Conservation (phyloP, 805 yeast species). For the Phaffomyces antillensis region DNA sequence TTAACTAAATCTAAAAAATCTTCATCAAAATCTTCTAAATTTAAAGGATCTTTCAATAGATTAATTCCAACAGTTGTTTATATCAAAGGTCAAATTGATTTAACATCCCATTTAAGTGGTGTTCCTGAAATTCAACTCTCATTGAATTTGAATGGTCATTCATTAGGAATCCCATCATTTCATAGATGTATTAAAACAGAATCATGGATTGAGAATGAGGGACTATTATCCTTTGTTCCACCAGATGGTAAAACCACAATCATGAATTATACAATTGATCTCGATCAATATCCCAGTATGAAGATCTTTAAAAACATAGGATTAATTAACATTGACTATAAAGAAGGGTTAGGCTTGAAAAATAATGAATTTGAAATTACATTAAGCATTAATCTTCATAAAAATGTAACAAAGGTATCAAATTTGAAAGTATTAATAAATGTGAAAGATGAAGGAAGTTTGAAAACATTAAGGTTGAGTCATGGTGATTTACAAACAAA, state of each 20-base stretch:
- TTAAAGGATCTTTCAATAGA: constrained; percentile 7
- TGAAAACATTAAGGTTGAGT: constrained; percentile 58
- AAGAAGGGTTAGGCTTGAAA: constrained; percentile 27
- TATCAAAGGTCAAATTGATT: constrained; percentile 56
- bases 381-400: constrained; percentile 29
- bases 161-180: constrained; percentile 52
- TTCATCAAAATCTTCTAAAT: constrained; percentile 12
- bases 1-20: constrained; percentile 26
- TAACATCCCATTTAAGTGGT: constrained; percentile 70
- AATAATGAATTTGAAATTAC: constrained; percentile 34
- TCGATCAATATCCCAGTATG: constrained; percentile 23
- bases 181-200: constrained; percentile 61
- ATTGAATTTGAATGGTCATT: constrained; percentile 39
- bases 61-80: constrained; percentile 40
- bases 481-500: constrained; percentile 68
- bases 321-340: constrained; percentile 24
- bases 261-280: constrained; percentile 56
- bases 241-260: constrained; percentile 75
- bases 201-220: constrained; percentile 42
- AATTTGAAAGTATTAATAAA: constrained; percentile 37
- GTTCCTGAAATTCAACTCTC: constrained; percentile 61
- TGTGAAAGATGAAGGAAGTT: constrained; percentile 22
- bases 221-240: constrained; percentile 63
- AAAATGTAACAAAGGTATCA: constrained; percentile 40
- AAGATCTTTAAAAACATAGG: constrained; percentile 19